phyloP scores from a whole-genome alignment of 345 rosid genomes.

The Citrus unshiu region DNA sequence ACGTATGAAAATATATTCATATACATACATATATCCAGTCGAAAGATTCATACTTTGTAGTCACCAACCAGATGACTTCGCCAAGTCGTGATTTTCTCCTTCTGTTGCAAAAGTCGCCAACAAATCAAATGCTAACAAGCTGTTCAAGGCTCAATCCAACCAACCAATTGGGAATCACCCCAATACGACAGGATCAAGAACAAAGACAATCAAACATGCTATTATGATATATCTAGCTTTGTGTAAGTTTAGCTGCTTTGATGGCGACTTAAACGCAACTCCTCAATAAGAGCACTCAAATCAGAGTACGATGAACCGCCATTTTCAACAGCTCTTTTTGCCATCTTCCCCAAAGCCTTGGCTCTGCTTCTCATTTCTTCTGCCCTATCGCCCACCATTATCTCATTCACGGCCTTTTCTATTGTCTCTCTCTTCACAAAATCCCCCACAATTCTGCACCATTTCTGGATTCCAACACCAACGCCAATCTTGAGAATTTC shows the following conservation, averaged over 20 bases:
- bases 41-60: too few species aligned
- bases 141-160: too few species aligned
- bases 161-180: too few species aligned
- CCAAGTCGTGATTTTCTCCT: too few species aligned
- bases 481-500: conserved; percentile 39
- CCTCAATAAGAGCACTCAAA: conserved; percentile 28
- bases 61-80: too few species aligned
- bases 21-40: too few species aligned
- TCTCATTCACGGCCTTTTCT: conserved; percentile 19
- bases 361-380: conserved; percentile 31
- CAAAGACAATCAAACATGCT: neutral
- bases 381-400: conserved; percentile 40
- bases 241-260: neutral
- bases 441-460: conserved; percentile 6
- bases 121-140: too few species aligned
- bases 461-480: conserved; percentile 29
- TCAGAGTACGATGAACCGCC: conserved; percentile 49
- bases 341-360: conserved; percentile 22
- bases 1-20: too few species aligned
- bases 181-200: too few species aligned
- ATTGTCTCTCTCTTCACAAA: conserved; percentile 26
- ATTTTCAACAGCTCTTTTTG: conserved; percentile 33
- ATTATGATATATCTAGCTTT: neutral
- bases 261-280: conserved; percentile 11
- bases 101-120: too few species aligned